Base-by-base conservation (phyloP, 1,284 basidiomycete genomes). In the Sutorius eximius region DNA sequence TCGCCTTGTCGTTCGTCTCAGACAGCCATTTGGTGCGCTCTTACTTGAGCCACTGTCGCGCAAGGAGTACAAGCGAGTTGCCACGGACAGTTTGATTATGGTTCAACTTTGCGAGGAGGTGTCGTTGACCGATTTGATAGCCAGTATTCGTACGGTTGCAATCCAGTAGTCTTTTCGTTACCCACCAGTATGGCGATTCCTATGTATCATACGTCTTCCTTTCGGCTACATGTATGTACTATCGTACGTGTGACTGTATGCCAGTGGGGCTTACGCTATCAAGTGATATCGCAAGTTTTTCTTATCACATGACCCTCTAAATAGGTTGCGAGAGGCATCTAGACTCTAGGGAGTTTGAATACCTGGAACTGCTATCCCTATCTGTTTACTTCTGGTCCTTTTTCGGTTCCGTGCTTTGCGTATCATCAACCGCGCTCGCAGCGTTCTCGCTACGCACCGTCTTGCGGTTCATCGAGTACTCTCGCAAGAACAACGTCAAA, bases 381-480 rank as follows among this genome's bases (percentile, higher is more conserved):
- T 51, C 5, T 16, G 29, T 29, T 37, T 24, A 29, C 5, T 12
- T 7, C n/a, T 20, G 7, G 12, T 11, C 29, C 49, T 20, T 16
- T 24, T 29, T 27, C n/a, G 15, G 8, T 13, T 18, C 10, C 29
- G 11, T 13, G 20, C 6, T 45, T 27, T 45, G 15, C 29, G 60
- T 42, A 4, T 30, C 36, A 12, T 59, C 58, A 20, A 47, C 49
- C 15, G 57, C 58, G 10, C 51, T 48, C 34, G 58, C 59, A 16
- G 57, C 62, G 20, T 65, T 65, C 29, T 70, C 75, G 10, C 70
- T 68, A 20, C 73, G 75, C 45, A 84, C 73, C 18, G 81, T 72
- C 20, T 71, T 75, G 22, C 85, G 78, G 57, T 82, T 70, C 24
- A 89, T 73, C 16, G 82, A 77, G 68, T 89, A 89, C 36, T 73